phyloP scores from a whole-genome alignment of 2,329 filamentous ascomycete species.

The Trichophaea hybrida region DNA sequence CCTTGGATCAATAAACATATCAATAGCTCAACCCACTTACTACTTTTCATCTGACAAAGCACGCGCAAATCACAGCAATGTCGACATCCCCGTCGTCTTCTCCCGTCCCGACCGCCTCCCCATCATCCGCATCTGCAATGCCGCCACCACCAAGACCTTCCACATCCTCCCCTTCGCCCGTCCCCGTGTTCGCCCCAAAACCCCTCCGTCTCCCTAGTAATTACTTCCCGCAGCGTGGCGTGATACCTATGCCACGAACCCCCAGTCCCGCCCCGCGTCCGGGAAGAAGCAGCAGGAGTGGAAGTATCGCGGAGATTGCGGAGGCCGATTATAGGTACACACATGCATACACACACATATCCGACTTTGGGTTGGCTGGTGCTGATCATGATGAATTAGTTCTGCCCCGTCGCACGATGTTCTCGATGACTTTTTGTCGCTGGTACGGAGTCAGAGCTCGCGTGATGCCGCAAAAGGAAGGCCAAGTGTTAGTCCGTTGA shows the following conservation, averaged over 20 bases:
- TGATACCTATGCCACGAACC: not conserved
- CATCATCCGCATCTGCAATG: not conserved
- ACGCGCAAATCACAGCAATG: too few species aligned
- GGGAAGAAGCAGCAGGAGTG: conserved; percentile 7
- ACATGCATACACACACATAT: not conserved
- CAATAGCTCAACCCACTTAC: too few species aligned
- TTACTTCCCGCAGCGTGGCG: not conserved
- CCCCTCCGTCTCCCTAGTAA: not conserved
- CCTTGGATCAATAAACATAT: too few species aligned
- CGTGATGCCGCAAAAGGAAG: not conserved
- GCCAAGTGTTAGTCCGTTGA: not conserved
- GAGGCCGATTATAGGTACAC: conserved; percentile 8
- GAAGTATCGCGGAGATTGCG: not conserved
- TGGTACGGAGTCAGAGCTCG: conserved; percentile 18
- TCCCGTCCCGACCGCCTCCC: not conserved
- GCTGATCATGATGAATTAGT: not conserved
- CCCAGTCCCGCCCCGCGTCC: not conserved
- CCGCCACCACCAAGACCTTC: not conserved
- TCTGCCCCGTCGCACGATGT: conserved; percentile 16
- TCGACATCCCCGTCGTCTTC: not conserved
- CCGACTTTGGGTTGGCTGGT: not conserved
- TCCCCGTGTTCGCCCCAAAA: not conserved
- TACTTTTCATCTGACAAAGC: too few species aligned
- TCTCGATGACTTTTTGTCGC: conserved; percentile 24
- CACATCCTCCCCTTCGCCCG: not conserved